These are phyloP conservation scores for Cantharellus cinnabarinus DNA, from an alignment of 768 basidiomycete species.

Conservation along the genomic window DNA sequence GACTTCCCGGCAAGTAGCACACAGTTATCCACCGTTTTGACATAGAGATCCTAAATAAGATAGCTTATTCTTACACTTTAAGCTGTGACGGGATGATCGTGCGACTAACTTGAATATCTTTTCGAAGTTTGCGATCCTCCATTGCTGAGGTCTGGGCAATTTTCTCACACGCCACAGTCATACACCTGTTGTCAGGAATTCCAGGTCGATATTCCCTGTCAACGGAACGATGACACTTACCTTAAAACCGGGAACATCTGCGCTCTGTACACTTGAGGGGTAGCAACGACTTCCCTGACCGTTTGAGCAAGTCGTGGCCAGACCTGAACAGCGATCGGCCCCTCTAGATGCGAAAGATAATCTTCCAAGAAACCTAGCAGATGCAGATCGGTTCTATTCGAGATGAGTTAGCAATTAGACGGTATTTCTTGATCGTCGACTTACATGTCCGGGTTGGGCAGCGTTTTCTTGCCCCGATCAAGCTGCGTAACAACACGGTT, in stretches of 20 bases:
- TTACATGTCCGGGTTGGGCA: constrained; percentile 47
- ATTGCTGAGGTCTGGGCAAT: constrained; percentile 74
- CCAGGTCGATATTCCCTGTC: constrained; percentile 6
- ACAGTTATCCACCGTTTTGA: constrained; percentile 65
- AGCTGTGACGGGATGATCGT: neutral
- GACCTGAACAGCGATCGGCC: constrained; percentile 80
- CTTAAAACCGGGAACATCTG: constrained; percentile 54
- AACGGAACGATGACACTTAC: constrained; percentile 22
- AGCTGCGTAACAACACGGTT: constrained; percentile 32
- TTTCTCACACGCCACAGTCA: constrained; percentile 63
- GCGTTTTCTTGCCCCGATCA: constrained; percentile 40
- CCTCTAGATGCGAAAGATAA: constrained; percentile 67
- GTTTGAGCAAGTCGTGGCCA: constrained; percentile 66
- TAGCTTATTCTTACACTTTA: neutral
- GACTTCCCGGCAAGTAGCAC: constrained; percentile 53
- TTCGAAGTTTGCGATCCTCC: constrained; percentile 71
- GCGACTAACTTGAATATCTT: constrained; percentile 57
- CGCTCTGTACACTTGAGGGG: constrained; percentile 43
- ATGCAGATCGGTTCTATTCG: constrained; percentile 38
- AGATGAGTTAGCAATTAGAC: neutral
- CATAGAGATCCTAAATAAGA: constrained; percentile 46
- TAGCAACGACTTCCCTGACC: constrained; percentile 53
- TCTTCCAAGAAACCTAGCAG: constrained; percentile 79
- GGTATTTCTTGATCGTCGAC: constrained; percentile 12
- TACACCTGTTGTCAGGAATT: constrained; percentile 29